Evolutionary conservation across 2,329 filamentous ascomycete genomes (phyloP).

Genomic region (Penicillium sp.): DNA sequence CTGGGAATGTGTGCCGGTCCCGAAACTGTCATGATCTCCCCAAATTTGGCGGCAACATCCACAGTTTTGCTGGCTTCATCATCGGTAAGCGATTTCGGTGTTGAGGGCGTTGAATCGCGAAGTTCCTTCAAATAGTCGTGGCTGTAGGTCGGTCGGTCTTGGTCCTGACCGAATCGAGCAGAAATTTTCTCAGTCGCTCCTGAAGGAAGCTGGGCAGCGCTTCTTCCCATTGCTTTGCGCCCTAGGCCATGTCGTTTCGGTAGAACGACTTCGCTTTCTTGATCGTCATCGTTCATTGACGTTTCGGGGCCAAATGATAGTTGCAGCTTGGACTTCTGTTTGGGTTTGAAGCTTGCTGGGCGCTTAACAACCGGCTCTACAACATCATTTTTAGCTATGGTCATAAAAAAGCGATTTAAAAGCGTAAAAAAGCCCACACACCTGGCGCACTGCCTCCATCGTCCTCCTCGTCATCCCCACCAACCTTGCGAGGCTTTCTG

Average conservation of each 20-base stretch:
- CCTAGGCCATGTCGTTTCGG: conserved; percentile 62
- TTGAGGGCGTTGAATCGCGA: conserved; percentile 79
- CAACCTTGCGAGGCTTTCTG: conserved; percentile 75
- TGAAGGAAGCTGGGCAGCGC: conserved; percentile 59
- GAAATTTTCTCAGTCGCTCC: conserved; percentile 55
- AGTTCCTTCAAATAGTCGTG: conserved; percentile 84
- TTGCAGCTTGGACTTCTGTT: conserved; percentile 72
- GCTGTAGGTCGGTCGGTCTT: conserved; percentile 76
- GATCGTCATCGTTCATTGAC: conserved; percentile 55
- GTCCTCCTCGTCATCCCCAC: conserved; percentile 62
- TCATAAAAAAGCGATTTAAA: conserved; percentile 17
- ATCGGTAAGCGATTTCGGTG: conserved; percentile 57
- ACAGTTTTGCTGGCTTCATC: conserved; percentile 54
- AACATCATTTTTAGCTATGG: conserved; percentile 36
- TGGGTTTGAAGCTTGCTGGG: conserved; percentile 50
- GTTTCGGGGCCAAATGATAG: conserved; percentile 72
- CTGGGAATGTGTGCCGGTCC: conserved; percentile 63
- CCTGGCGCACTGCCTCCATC: conserved; percentile 36
- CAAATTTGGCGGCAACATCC: conserved; percentile 51
- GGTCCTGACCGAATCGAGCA: conserved; percentile 59
- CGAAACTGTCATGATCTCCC: conserved; percentile 38
- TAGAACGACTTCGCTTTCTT: conserved; percentile 55
- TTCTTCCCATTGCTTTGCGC: conserved; percentile 65
- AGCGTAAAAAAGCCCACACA: conserved; percentile 35
- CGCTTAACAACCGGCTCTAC: conserved; percentile 53